Conservation (phyloP, 176 grass and related monocot species). For the Triticum turgidum region DNA sequence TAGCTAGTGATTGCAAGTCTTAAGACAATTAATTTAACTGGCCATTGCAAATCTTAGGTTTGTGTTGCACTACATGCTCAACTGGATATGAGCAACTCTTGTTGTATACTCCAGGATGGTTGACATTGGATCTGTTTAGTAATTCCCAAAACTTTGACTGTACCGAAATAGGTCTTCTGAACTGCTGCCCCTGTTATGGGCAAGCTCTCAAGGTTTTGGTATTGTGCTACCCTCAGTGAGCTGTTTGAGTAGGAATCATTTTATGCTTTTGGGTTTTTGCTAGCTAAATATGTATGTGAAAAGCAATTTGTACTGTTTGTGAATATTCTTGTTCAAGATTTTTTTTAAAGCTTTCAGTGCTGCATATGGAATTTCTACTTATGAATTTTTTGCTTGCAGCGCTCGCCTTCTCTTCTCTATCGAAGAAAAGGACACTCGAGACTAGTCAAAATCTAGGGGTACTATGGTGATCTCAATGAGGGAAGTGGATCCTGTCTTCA, state of each 20-base stretch:
- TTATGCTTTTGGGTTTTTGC: slow-evolving; percentile 19
- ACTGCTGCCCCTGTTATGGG: not conserved
- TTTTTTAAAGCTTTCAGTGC: not conserved
- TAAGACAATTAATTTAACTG: not conserved
- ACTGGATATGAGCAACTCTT: not conserved
- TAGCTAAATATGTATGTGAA: not conserved
- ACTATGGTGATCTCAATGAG: slow-evolving; percentile 81
- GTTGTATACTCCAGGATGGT: not conserved
- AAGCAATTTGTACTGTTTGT: not conserved
- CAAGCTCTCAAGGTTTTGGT: not conserved
- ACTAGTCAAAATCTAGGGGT: slow-evolving; percentile 47
- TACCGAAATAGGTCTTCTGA: not conserved
- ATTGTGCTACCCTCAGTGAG: not conserved
- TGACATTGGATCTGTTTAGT: not conserved
- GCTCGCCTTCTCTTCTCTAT: slow-evolving; percentile 47
- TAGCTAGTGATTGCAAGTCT: no score
- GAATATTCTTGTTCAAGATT: slow-evolving; percentile 16
- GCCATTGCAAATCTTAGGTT: not conserved
- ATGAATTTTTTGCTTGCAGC: slow-evolving; percentile 37
- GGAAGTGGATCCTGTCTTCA: slow-evolving; percentile 80
- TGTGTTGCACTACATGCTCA: not conserved
- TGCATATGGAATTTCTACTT: slow-evolving; percentile 7
- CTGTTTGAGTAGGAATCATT: slow-evolving; percentile 17
- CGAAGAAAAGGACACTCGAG: slow-evolving; percentile 56
- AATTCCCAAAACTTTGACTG: not conserved